Percentiles rank a stretch among this genome's conserved stretches.
These are phyloP conservation scores for Pythium brachiatum DNA, from an alignment of 352 stramenopile genomes.

Conservation along the genomic window DNA sequence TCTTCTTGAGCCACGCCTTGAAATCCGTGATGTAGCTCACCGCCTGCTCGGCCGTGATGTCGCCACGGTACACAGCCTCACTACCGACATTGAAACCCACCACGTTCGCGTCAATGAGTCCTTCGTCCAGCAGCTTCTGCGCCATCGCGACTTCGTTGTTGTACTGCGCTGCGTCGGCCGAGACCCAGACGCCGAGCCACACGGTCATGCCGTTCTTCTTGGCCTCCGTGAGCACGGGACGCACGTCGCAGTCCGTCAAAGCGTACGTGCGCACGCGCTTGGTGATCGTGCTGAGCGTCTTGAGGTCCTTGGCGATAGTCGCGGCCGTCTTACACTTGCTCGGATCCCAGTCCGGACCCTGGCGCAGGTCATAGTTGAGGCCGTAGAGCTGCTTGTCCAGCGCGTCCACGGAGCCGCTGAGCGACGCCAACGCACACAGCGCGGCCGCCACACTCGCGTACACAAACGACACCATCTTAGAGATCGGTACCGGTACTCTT, in stretches of 20 bases:
- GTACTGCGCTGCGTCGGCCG: conserved; percentile 58
- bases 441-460: conserved; percentile 6
- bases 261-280: conserved; percentile 81
- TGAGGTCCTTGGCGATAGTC: conserved; percentile 71
- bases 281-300: conserved; percentile 58
- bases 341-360: conserved; percentile 74
- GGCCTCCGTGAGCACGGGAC: conserved; percentile 59
- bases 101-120: conserved; percentile 73
- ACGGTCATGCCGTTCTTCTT: conserved; percentile 71
- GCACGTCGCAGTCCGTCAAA: conserved; percentile 73
- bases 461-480: conserved; percentile 22
- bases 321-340: conserved; percentile 69
- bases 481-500: no score
- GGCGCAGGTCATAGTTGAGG: conserved; percentile 82
- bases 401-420: conserved; percentile 34
- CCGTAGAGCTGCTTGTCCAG: conserved; percentile 76
- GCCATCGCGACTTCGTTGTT: conserved; percentile 60
- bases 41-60: conserved; percentile 67
- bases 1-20: conserved; percentile 60
- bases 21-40: conserved; percentile 75
- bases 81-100: conserved; percentile 85
- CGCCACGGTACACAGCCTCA: conserved; percentile 75
- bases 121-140: conserved; percentile 55
- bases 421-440: conserved; percentile 29
- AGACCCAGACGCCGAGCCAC: conserved; percentile 84